A percentile compares a stretch with the other conserved stretches of the same genome.
phyloP scores from a whole-genome alignment of 176 grass and related monocot genomes.

The Otatea glauca region DNA sequence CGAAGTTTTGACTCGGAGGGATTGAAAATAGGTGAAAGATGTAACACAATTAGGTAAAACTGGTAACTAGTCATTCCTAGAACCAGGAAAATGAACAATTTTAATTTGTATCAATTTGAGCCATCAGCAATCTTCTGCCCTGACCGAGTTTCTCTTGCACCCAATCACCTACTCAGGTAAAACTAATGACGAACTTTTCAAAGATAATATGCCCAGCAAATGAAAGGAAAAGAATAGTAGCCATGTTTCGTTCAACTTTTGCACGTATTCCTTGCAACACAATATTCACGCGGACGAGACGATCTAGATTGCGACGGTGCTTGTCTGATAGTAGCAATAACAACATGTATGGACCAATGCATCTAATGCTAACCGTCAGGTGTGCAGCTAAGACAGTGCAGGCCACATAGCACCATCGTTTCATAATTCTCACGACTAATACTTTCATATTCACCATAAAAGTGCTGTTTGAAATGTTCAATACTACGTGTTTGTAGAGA shows the following conservation, averaged over 20 bases:
- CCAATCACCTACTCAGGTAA: too few species aligned
- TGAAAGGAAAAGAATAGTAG: too few species aligned
- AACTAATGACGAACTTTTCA: too few species aligned
- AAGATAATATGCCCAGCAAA: too few species aligned
- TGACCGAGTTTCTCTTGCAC: too few species aligned
- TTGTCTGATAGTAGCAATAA: not conserved
- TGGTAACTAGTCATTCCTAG: not conserved
- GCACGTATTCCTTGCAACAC: too few species aligned
- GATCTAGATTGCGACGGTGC: not conserved
- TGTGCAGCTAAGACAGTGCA: not conserved
- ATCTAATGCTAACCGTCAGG: constrained; percentile 5
- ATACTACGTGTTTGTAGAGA: not conserved
- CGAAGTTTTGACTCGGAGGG: not conserved
- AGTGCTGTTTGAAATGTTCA: too few species aligned
- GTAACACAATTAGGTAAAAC: not conserved
- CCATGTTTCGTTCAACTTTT: not conserved
- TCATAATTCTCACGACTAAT: not conserved
- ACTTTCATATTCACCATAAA: too few species aligned
- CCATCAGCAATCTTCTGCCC: not conserved
- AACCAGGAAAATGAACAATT: not conserved
- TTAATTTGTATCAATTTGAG: not conserved
- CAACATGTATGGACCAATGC: constrained; percentile 5
- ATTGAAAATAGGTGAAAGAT: not conserved
- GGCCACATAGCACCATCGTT: not conserved
- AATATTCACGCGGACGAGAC: not conserved